A percentile compares a stretch with the other conserved stretches of the same genome.
Evolutionary conservation across 305 asterid species (phyloP).

Genomic region (Fraxinus platypoda): DNA sequence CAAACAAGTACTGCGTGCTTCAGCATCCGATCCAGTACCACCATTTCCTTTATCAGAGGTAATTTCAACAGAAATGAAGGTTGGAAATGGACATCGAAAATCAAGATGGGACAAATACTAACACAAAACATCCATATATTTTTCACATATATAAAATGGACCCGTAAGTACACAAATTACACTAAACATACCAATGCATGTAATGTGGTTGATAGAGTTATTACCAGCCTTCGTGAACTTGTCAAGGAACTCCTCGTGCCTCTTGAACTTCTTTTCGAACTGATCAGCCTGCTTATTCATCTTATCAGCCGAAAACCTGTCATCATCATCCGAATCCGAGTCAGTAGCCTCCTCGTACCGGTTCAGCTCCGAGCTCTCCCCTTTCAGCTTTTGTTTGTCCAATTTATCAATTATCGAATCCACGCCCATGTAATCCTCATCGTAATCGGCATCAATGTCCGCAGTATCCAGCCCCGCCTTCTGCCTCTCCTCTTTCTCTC

Average conservation of each 20-base stretch:
- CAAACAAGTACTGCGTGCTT: not conserved
- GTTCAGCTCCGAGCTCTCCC: slow-evolving; percentile 26
- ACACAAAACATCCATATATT: not conserved
- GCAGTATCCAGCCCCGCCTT: slow-evolving; percentile 55
- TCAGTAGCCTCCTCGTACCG: slow-evolving; percentile 58
- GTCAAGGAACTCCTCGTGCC: slow-evolving; percentile 53
- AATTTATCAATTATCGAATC: slow-evolving; percentile 48
- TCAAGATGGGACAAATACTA: not conserved
- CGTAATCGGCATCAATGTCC: slow-evolving; percentile 54
- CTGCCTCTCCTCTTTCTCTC: slow-evolving; percentile 52
- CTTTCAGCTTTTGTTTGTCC: slow-evolving; percentile 50
- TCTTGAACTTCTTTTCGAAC: slow-evolving; percentile 58
- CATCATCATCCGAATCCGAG: slow-evolving; percentile 75
- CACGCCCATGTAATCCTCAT: slow-evolving; percentile 53
- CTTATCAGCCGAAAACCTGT: slow-evolving; percentile 39
- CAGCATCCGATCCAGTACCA: not conserved
- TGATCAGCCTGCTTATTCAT: slow-evolving; percentile 28
- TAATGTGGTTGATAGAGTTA: slow-evolving; percentile 13
- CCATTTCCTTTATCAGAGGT: not conserved
- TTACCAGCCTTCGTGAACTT: slow-evolving; percentile 65
- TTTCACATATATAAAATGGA: not conserved
- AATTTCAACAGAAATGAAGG: slow-evolving; percentile 5
- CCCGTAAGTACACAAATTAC: slow-evolving; percentile 4
- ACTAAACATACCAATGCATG: slow-evolving; percentile 4
- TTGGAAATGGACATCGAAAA: not conserved